Base-by-base conservation (phyloP, 371 early-diverging fungal genomes). In the Massospora cicadina region DNA sequence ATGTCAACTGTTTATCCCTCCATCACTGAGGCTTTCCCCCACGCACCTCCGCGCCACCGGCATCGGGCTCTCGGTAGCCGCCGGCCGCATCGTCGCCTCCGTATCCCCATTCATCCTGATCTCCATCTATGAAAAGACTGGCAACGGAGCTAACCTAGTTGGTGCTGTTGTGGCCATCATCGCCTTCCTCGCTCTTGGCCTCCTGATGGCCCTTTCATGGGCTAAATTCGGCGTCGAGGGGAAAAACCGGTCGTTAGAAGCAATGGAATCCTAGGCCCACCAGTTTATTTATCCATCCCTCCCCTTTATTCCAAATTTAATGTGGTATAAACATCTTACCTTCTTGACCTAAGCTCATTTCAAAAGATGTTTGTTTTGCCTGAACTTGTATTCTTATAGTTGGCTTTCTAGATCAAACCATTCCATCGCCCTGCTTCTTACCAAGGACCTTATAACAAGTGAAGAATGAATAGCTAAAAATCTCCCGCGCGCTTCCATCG, bases 31-130 rank as follows among this genome's bases (percentile, higher is more conserved):
- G 63, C 58, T 29, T 66, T 66, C 60, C 66, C n/a, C 66, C 7
- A 66, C 66, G n/a, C 63, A 60, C 26, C 63, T 66, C 12, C 64
- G 66, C 5, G 66, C 66, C 17, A 62, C 62, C 28, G 66, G 66
- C 55, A 63, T 66, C 23, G 66, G 66, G 26, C 31, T 66, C 54
- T 60, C 66, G 3, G 66, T 66, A 7, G 66, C 66, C 0, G 33
- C 55, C 32, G 66, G 66, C 12, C 33, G 66, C 17, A 61, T 66
- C 56, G 55, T 29, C 2, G 66, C 58, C 5, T 53, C 60, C n/a
- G 66, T 60, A 5, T 33, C 66, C 3, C 66, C 66, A 13, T 33
- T 55, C 17, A 7, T 62, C 1, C 17, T 66, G 21, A 53, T 60
- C 33, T 17, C 59, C 25, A 55, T 60, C 17, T 66, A 55, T 33